Evolutionary conservation across 305 asterid genomes (phyloP).

Genomic region (Fraxinus greggii): DNA sequence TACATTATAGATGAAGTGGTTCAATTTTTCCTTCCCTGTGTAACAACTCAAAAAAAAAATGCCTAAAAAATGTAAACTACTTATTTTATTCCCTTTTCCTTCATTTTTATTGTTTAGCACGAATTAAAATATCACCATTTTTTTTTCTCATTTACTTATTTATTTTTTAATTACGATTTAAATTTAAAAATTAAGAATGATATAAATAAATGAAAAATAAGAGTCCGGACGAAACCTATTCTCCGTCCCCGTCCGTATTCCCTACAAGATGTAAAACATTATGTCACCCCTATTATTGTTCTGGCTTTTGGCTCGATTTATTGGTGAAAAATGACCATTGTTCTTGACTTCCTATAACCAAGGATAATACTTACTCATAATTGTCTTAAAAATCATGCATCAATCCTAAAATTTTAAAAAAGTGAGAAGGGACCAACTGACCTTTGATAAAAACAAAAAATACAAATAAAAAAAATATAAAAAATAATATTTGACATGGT

Average conservation of each 20-base stretch:
- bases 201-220: neutral
- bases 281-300: neutral
- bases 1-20: too few species aligned
- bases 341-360: neutral
- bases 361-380: neutral
- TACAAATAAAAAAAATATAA: too few species aligned
- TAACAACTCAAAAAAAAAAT: too few species aligned
- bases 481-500: too few species aligned
- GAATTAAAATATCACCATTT: neutral
- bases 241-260: neutral
- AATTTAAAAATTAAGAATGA: neutral
- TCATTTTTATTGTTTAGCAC: neutral
- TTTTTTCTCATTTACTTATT: neutral
- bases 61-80: neutral
- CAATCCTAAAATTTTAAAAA: neutral
- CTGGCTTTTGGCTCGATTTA: neutral
- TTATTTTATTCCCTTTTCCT: neutral
- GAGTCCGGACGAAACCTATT: neutral
- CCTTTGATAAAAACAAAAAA: neutral
- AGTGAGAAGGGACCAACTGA: neutral
- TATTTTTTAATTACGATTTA: neutral
- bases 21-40: too few species aligned
- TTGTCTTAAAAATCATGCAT: neutral
- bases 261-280: neutral
- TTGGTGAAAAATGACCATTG: neutral